phyloP scores from a whole-genome alignment of 2,329 filamentous ascomycete genomes.

The Scedosporium boydii region DNA sequence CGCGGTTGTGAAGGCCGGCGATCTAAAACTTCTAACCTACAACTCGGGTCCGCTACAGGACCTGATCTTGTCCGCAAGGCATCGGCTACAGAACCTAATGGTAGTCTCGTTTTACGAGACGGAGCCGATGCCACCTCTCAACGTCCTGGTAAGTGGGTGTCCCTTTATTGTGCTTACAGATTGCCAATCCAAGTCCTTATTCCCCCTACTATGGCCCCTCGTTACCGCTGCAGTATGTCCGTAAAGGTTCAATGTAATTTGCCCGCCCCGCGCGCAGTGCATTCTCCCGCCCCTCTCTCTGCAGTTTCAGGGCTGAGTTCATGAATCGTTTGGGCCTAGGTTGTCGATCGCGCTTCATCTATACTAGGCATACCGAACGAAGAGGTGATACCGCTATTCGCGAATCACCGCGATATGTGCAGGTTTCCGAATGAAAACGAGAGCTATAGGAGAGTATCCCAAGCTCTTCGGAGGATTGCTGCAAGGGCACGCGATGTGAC shows the following conservation, averaged over 20 bases:
- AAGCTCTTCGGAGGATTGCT: slow-evolving; percentile 12
- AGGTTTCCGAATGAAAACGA: slow-evolving; percentile 13
- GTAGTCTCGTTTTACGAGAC: slow-evolving; percentile 15
- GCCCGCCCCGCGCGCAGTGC: background rate
- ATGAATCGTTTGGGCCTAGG: slow-evolving; percentile 8
- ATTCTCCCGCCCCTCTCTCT: background rate
- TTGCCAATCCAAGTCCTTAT: background rate
- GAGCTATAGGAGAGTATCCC: slow-evolving; percentile 12
- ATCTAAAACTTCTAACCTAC: slow-evolving; percentile 11
- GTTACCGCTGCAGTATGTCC: background rate
- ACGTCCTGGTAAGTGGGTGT: slow-evolving; percentile 8
- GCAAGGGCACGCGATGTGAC: background rate
- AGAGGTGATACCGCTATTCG: slow-evolving; percentile 13
- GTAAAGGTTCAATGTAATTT: background rate
- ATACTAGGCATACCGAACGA: slow-evolving; percentile 13
- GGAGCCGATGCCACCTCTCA: slow-evolving; percentile 8
- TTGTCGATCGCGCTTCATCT: slow-evolving; percentile 18
- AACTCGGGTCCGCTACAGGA: slow-evolving; percentile 12
- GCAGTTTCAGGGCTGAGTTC: background rate
- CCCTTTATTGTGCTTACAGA: background rate
- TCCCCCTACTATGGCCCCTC: background rate
- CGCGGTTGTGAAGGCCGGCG: slow-evolving; percentile 14
- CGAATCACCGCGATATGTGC: slow-evolving; percentile 17
- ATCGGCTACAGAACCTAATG: slow-evolving; percentile 11
- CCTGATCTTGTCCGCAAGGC: slow-evolving; percentile 10